These are phyloP conservation scores for Ascochyta rabiei DNA, from an alignment of 2,329 filamentous ascomycete genomes.

Conservation along the genomic window DNA sequence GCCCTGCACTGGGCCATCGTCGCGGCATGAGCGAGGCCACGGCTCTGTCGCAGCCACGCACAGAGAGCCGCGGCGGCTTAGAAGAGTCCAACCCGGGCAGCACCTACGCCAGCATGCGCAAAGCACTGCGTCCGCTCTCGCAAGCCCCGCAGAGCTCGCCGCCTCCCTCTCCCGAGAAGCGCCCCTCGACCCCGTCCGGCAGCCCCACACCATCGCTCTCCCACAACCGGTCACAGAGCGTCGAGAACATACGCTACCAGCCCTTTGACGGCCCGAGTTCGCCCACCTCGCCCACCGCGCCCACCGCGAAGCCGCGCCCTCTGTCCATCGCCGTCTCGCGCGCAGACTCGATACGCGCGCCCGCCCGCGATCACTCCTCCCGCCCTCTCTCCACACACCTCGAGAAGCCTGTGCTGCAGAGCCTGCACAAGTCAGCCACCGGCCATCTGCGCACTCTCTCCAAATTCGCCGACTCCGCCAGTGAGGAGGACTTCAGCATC, in stretches of 20 bases:
- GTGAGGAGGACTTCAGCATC: conserved; percentile 80
- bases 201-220: conserved; percentile 28
- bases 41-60: conserved; percentile 58
- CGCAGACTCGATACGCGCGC: conserved; percentile 46
- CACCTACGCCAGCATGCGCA: conserved; percentile 73
- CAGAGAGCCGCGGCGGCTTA: conserved; percentile 51
- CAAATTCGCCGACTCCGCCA: conserved; percentile 75
- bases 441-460: conserved; percentile 88
- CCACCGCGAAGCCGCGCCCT: conserved; percentile 52
- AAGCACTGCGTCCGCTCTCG: conserved; percentile 69
- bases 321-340: conserved; percentile 50
- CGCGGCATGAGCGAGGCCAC: conserved; percentile 77
- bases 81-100: conserved; percentile 61
- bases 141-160: conserved; percentile 43
- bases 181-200: conserved; percentile 16
- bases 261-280: conserved; percentile 55
- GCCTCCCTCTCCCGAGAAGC: conserved; percentile 33
- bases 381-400: conserved; percentile 43
- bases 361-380: conserved; percentile 41
- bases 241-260: conserved; percentile 41
- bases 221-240: conserved; percentile 49
- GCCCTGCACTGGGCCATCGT: conserved; percentile 62
- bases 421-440: conserved; percentile 85
- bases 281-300: conserved; percentile 47
- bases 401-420: conserved; percentile 69